Evolutionary conservation across 2,329 filamentous ascomycete species (phyloP).

Genomic region (Amesomyces nigricolor): DNA sequence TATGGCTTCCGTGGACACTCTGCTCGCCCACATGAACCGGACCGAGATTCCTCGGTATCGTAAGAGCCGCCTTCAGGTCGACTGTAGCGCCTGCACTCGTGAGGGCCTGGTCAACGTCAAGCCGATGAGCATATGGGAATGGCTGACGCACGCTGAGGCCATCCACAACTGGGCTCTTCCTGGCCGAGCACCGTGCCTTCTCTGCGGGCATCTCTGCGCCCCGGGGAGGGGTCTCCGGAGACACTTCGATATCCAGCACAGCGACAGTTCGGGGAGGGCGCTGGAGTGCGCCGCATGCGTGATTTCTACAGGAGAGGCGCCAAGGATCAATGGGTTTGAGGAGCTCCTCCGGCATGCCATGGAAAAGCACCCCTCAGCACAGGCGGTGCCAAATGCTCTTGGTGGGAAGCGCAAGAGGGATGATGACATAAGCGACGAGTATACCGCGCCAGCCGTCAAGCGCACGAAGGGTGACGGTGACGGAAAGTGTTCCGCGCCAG

Average conservation of each 20-base stretch:
- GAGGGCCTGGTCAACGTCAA: constrained; percentile 12
- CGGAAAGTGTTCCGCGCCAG: background rate
- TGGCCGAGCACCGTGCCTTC: constrained; percentile 3
- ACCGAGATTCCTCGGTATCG: constrained; percentile 13
- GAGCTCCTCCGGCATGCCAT: constrained; percentile 12
- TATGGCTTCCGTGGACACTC: constrained; percentile 10
- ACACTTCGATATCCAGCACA: constrained; percentile 9
- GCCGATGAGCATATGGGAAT: constrained; percentile 13
- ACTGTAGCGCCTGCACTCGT: constrained; percentile 12
- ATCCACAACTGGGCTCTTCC: constrained; percentile 12
- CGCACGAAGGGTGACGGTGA: background rate
- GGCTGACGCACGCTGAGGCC: constrained; percentile 9
- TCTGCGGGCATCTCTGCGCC: constrained; percentile 13
- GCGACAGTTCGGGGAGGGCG: constrained; percentile 1
- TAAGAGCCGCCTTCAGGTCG: constrained; percentile 6
- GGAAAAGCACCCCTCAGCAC: constrained; percentile 11
- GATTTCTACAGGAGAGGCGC: constrained; percentile 9
- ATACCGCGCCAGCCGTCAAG: constrained; percentile 7
- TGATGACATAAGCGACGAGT: constrained; percentile 3
- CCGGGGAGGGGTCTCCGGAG: constrained; percentile 3
- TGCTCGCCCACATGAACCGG: constrained; percentile 13
- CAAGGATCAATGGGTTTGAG: constrained; percentile 6
- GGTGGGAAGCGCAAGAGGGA: constrained; percentile 13
- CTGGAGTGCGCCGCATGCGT: constrained; percentile 7
- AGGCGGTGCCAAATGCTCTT: background rate